phyloP scores from a whole-genome alignment of 805 yeast species.

The Candida piceae region DNA sequence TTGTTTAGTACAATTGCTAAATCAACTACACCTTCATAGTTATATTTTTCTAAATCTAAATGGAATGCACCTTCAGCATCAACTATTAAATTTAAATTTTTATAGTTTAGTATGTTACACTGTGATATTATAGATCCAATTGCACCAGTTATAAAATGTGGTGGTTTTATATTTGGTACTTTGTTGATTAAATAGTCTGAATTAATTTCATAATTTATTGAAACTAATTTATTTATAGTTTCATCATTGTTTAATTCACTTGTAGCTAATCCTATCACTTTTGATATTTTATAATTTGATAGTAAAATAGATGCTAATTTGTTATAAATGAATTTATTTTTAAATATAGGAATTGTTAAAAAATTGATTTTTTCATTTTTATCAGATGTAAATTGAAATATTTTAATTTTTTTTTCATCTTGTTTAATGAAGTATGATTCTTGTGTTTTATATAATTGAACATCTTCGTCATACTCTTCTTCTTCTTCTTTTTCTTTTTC shows the following conservation, averaged over 20 bases:
- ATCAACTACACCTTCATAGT: constrained; percentile 37
- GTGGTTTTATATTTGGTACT: constrained; percentile 41
- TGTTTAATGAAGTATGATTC: constrained; percentile 23
- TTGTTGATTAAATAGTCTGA: constrained; percentile 5
- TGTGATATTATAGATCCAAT: constrained; percentile 36
- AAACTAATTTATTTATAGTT: constrained; percentile 12
- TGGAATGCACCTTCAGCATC: constrained; percentile 44
- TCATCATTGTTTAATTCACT: constrained; percentile 18
- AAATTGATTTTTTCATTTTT: constrained; percentile 6
- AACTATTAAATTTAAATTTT: constrained; percentile 19
- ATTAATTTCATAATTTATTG: constrained; percentile 2
- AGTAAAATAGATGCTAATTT: constrained; percentile 14
- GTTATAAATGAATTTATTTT: constrained; percentile 22
- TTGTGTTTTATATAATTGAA: constrained; percentile 39
- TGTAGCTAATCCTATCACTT: constrained; percentile 19
- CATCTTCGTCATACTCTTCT: constrained; percentile 40
- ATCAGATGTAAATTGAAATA: constrained; percentile 7
- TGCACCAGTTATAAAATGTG: constrained; percentile 43
- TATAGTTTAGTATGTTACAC: constrained; percentile 9
- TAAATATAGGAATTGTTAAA: constrained; percentile 18
- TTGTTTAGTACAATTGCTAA: constrained; percentile 18
- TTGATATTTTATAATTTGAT: constrained; percentile 5
- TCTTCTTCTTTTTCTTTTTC: constrained; percentile 7
- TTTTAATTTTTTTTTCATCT: constrained; percentile 13
- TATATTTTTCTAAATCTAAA: constrained; percentile 40